phyloP scores from a whole-genome alignment of 1,284 basidiomycete species.

The Blastosporella zonata region DNA sequence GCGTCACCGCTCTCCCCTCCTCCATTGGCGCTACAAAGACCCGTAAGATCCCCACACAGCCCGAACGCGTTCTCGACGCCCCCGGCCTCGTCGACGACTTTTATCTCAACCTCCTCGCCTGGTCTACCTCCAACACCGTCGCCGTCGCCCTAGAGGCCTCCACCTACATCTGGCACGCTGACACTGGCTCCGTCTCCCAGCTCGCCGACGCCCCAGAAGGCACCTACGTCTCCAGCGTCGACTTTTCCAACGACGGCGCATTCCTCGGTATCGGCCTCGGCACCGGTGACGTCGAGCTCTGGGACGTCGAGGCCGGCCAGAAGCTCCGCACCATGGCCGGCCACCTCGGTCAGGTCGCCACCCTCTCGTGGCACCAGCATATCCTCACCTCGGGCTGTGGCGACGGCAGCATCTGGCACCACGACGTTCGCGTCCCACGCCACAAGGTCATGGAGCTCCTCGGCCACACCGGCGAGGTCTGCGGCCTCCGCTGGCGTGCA shows the following conservation, averaged over 20 bases:
- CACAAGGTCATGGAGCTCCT: conserved; percentile 89
- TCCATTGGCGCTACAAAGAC: conserved; percentile 63
- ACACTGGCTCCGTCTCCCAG: conserved; percentile 79
- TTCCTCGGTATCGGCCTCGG: conserved; percentile 88
- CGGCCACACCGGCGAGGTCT: conserved; percentile 90
- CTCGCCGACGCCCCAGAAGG: conserved; percentile 76
- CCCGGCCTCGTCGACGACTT: conserved; percentile 96
- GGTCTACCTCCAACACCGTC: conserved; percentile 85
- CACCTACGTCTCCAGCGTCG: conserved; percentile 74
- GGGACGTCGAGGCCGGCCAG: conserved; percentile 83
- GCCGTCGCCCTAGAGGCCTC: conserved; percentile 83
- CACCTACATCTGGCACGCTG: conserved; percentile 93
- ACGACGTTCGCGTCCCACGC: conserved; percentile 83
- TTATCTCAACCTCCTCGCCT: conserved; percentile 92
- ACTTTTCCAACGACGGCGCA: conserved; percentile 85
- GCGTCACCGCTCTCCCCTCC: conserved; percentile 57
- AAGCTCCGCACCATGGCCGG: conserved; percentile 88
- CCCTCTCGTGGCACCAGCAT: conserved; percentile 84
- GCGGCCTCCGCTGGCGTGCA: conserved; percentile 77
- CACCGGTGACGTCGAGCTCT: conserved; percentile 90
- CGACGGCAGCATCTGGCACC: conserved; percentile 92
- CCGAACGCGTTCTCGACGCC: conserved; percentile 91
- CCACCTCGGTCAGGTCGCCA: conserved; percentile 78
- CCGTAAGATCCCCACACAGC: conserved; percentile 79
- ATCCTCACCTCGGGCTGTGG: conserved; percentile 85